phyloP scores from a whole-genome alignment of 805 yeast genomes.

The Ogataea corticis region DNA sequence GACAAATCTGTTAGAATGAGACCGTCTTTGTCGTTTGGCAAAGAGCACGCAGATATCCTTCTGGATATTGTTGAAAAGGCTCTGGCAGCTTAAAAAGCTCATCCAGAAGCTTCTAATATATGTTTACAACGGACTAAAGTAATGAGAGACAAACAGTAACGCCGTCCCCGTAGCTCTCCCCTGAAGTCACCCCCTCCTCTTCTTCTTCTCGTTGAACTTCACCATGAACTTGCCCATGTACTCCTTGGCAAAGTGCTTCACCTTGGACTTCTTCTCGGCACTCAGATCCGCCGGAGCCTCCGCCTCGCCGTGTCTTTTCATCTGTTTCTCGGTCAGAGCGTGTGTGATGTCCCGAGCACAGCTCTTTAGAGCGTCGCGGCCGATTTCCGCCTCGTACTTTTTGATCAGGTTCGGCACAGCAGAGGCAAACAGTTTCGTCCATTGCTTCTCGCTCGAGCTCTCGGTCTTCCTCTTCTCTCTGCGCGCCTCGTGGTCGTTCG shows the following conservation, averaged over 20 bases:
- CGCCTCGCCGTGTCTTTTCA: constrained; percentile 42
- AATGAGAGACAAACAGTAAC: too few relatives aligned
- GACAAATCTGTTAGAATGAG: constrained; percentile 59
- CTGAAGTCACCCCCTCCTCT: constrained; percentile 8
- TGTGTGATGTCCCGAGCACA: constrained; percentile 80
- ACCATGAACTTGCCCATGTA: constrained; percentile 68
- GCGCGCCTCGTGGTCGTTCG: constrained; percentile 1
- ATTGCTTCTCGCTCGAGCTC: constrained; percentile 27
- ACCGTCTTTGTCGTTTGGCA: constrained; percentile 63
- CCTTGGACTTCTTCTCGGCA: constrained; percentile 65
- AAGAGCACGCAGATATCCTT: constrained; percentile 61
- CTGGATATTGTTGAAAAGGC: constrained; percentile 40
- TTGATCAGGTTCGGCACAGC: constrained; percentile 78
- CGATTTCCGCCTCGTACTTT: constrained; percentile 63
- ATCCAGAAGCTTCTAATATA: neutral
- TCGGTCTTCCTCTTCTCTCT: constrained; percentile 31
- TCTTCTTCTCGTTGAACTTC: constrained; percentile 40
- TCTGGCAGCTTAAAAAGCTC: constrained; percentile 18
- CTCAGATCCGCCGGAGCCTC: constrained; percentile 57
- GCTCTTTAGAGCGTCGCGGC: constrained; percentile 69
- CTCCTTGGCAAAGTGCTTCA: constrained; percentile 58
- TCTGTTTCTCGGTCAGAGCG: constrained; percentile 66
- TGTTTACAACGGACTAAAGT: neutral
- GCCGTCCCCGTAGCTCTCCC: too few relatives aligned
- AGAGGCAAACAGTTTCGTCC: constrained; percentile 61